Evolutionary conservation across 805 yeast genomes (phyloP).

Genomic region (Candida boleticola): DNA sequence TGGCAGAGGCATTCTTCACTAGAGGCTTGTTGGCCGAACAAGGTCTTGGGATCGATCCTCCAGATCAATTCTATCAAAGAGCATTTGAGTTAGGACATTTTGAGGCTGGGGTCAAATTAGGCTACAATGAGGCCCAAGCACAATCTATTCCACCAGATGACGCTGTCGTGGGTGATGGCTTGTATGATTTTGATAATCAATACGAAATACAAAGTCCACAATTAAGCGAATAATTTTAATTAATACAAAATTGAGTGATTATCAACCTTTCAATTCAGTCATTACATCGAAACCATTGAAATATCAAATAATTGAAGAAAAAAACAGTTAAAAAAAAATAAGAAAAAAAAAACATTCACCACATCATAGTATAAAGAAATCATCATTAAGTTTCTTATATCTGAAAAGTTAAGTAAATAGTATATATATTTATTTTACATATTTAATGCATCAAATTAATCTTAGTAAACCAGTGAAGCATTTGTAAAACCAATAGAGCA

Average conservation of each 20-base stretch:
- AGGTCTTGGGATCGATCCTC: constrained; percentile 27
- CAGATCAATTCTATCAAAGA: constrained; percentile 29
- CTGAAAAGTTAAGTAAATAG: no score
- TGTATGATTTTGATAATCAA: background rate
- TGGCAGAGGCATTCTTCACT: constrained; percentile 37
- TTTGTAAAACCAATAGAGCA: no score
- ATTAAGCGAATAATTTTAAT: background rate
- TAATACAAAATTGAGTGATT: background rate
- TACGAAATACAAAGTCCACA: constrained; percentile 4
- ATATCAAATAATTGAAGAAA: background rate
- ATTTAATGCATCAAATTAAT: no score
- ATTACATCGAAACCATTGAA: no score
- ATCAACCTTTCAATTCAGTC: no score
- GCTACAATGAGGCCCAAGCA: constrained; percentile 2
- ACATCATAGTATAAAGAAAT: no score
- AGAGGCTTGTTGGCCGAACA: constrained; percentile 41
- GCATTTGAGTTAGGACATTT: constrained; percentile 35
- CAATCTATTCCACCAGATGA: background rate
- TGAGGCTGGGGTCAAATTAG: constrained; percentile 24
- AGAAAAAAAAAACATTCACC: no score
- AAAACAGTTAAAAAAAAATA: background rate
- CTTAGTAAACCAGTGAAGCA: no score
- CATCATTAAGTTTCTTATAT: no score
- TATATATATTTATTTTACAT: no score
- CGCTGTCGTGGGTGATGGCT: background rate